Conservation (phyloP, 805 yeast species). For the Zygoascus ofunaensis region DNA sequence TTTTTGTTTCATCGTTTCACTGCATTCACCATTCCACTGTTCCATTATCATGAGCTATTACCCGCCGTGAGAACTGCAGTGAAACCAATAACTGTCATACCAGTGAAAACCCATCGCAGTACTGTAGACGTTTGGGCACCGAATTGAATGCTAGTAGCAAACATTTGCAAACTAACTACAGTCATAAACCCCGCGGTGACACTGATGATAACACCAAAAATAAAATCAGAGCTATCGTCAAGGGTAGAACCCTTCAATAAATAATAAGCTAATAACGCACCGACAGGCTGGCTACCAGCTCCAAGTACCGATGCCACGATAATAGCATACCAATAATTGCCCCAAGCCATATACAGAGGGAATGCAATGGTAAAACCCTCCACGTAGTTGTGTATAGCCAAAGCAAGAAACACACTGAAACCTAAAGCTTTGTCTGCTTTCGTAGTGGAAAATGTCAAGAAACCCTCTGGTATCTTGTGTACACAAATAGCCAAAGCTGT, state of each 20-base stretch:
- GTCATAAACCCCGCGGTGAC: constrained; percentile 77
- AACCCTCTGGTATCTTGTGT: constrained; percentile 94
- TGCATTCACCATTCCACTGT: too few species aligned
- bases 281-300: constrained; percentile 80
- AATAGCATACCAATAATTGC: constrained; percentile 53
- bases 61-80: constrained; percentile 29
- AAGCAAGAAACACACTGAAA: constrained; percentile 68
- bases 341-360: constrained; percentile 74
- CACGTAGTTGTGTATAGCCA: constrained; percentile 81
- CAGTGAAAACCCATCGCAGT: constrained; percentile 49
- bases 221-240: constrained; percentile 26
- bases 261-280: constrained; percentile 64
- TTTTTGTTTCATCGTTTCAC: too few species aligned
- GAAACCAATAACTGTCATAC: constrained; percentile 47
- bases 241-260: constrained; percentile 35
- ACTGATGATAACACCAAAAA: constrained; percentile 58
- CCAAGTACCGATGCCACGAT: constrained; percentile 61
- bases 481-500: constrained; percentile 79
- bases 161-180: constrained; percentile 79
- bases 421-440: constrained; percentile 63
- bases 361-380: constrained; percentile 93
- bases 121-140: constrained; percentile 62
- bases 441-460: constrained; percentile 74
- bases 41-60: too few species aligned
- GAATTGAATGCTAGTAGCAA: constrained; percentile 70